Conservation (phyloP, 2,329 filamentous ascomycete species). For the Aureobasidium sp. region DNA sequence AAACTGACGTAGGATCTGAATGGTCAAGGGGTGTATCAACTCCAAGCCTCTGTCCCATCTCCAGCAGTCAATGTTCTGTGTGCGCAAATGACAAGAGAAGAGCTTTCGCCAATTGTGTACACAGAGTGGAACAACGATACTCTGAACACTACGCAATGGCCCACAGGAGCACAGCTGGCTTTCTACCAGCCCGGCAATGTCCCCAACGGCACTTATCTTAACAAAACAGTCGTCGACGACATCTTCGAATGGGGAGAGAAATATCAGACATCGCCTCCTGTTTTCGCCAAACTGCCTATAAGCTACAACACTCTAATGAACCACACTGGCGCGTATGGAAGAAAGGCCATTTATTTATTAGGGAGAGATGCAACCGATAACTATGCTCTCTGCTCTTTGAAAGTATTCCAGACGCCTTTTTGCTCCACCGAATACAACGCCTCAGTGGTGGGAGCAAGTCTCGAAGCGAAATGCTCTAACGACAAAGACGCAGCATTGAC, state of each 20-base stretch:
- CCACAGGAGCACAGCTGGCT: not conserved
- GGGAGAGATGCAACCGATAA: constrained; percentile 39
- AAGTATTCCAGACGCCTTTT: constrained; percentile 54
- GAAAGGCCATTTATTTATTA: constrained; percentile 60
- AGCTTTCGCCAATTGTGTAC: constrained; percentile 61
- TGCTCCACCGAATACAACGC: constrained; percentile 56
- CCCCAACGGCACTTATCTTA: constrained; percentile 19
- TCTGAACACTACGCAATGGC: constrained; percentile 23
- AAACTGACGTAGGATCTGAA: constrained; percentile 34
- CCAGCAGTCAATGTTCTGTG: constrained; percentile 68
- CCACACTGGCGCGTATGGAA: constrained; percentile 34
- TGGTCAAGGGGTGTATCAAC: constrained; percentile 61
- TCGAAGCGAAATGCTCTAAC: constrained; percentile 55
- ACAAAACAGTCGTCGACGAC: constrained; percentile 49
- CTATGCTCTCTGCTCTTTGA: constrained; percentile 63
- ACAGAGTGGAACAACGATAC: constrained; percentile 46
- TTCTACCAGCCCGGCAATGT: not conserved
- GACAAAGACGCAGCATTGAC: constrained; percentile 40
- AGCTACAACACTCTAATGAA: constrained; percentile 63
- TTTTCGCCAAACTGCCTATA: constrained; percentile 46
- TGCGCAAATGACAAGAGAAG: constrained; percentile 53
- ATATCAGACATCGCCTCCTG: constrained; percentile 35
- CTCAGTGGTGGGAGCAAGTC: constrained; percentile 46
- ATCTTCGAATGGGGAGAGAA: constrained; percentile 59
- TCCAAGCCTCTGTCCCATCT: constrained; percentile 62